Evolutionary conservation across 805 yeast species (phyloP).

Genomic region (Nakazawaea sp.): DNA sequence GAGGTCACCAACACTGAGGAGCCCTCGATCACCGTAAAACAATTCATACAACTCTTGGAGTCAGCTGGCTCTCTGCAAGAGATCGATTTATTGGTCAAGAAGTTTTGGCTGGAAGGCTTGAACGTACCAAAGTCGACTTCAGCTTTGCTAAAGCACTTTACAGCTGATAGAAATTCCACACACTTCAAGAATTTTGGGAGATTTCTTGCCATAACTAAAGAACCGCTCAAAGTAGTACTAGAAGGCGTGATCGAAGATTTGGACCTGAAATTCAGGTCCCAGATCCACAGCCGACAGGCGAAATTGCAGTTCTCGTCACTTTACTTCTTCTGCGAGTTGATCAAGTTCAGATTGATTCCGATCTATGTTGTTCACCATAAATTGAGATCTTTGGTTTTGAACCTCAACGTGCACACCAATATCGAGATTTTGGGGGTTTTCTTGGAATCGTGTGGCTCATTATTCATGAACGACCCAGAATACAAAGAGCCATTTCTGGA

Average conservation of each 20-base stretch:
- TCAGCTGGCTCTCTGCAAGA: too few relatives aligned
- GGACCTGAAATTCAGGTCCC: constrained; percentile 56
- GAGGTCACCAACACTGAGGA: too few relatives aligned
- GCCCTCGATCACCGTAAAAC: too few relatives aligned
- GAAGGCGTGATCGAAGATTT: constrained; percentile 23
- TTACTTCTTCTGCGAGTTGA: constrained; percentile 64
- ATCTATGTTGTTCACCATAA: constrained; percentile 68
- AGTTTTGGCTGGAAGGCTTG: constrained; percentile 42
- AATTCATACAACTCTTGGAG: too few relatives aligned
- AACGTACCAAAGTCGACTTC: constrained; percentile 70
- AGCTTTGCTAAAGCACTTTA: constrained; percentile 29
- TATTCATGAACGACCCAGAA: constrained; percentile 50
- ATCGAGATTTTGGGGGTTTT: constrained; percentile 64
- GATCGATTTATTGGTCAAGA: constrained; percentile 9
- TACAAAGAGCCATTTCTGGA: constrained; percentile 53
- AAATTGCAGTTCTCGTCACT: constrained; percentile 54
- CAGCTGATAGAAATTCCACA: background rate
- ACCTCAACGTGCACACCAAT: constrained; percentile 45
- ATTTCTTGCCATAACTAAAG: constrained; percentile 57
- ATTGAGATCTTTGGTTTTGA: constrained; percentile 51
- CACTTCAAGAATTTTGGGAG: constrained; percentile 48
- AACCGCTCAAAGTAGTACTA: constrained; percentile 42
- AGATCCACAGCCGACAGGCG: constrained; percentile 44
- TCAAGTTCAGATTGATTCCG: constrained; percentile 71
- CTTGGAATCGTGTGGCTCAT: constrained; percentile 69